phyloP scores from a whole-genome alignment of 805 yeast genomes.

The Metahyphopichia silvanorum region DNA sequence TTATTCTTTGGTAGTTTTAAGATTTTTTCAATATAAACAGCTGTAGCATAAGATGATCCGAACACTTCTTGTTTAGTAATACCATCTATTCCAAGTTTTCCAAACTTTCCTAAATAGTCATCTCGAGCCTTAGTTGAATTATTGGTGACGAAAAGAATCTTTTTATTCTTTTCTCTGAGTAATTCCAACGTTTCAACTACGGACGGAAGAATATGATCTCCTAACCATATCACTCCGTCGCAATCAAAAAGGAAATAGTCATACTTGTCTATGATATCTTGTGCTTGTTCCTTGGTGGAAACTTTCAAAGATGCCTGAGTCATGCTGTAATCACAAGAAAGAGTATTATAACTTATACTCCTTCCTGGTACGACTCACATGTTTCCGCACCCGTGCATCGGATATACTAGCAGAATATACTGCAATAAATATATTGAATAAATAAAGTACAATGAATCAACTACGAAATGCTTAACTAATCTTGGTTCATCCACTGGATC shows the following conservation, averaged over 20 bases:
- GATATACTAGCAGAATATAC: too few species aligned
- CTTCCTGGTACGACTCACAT: too few species aligned
- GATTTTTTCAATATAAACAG: slow-evolving; percentile 78
- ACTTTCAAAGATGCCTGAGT: slow-evolving; percentile 48
- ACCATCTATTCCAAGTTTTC: slow-evolving; percentile 49
- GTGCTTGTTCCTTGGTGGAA: slow-evolving; percentile 43
- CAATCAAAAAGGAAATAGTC: slow-evolving; percentile 94
- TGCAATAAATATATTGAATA: too few species aligned
- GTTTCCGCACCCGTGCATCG: too few species aligned
- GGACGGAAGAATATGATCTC: slow-evolving; percentile 73
- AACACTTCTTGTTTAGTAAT: slow-evolving; percentile 67
- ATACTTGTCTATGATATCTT: slow-evolving; percentile 55
- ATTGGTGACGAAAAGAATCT: slow-evolving; percentile 87
- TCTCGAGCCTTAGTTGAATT: slow-evolving; percentile 88
- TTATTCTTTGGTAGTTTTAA: slow-evolving; percentile 67
- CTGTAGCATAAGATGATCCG: slow-evolving; percentile 89
- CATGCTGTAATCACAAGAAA: too few species aligned
- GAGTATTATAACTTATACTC: too few species aligned
- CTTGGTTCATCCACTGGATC: too few species aligned
- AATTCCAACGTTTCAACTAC: slow-evolving; percentile 72
- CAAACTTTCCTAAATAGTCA: slow-evolving; percentile 74
- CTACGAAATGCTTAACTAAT: too few species aligned
- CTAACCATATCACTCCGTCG: slow-evolving; percentile 96
- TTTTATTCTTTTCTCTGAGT: slow-evolving; percentile 55
- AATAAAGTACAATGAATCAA: too few species aligned